These are phyloP conservation scores for Fomitopsis pinicola DNA, from an alignment of 1,284 basidiomycete species.

Conservation along the genomic window DNA sequence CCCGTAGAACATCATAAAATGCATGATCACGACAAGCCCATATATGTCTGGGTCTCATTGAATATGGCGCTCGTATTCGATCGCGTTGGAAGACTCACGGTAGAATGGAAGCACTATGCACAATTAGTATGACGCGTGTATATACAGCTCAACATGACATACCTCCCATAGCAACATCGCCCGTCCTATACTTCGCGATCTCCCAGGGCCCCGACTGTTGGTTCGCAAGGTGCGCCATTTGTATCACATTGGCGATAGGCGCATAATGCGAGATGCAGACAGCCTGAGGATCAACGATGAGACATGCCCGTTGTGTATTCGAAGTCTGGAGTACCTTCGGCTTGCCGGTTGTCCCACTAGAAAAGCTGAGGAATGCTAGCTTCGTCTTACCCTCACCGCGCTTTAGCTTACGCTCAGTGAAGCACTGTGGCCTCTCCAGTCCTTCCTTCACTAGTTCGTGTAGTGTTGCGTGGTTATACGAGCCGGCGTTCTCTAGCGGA, in stretches of 20 bases:
- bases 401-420: slow-evolving; percentile 48
- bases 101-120: slow-evolving; percentile 23
- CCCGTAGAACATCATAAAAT: slow-evolving; percentile 44
- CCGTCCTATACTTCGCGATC: slow-evolving; percentile 41
- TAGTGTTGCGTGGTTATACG: slow-evolving; percentile 31
- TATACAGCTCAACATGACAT: slow-evolving; percentile 20
- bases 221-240: slow-evolving; percentile 48
- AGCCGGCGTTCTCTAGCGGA: slow-evolving; percentile 8
- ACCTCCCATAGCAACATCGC: slow-evolving; percentile 52
- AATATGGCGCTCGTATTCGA: not conserved
- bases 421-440: slow-evolving; percentile 36
- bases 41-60: slow-evolving; percentile 51
- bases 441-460: slow-evolving; percentile 57
- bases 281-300: not conserved
- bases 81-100: slow-evolving; percentile 11
- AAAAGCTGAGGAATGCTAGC: slow-evolving; percentile 74
- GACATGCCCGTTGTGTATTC: not conserved
- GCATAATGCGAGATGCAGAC: slow-evolving; percentile 16
- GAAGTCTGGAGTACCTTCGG: slow-evolving; percentile 54
- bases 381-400: slow-evolving; percentile 66
- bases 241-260: slow-evolving; percentile 57
- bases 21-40: slow-evolving; percentile 56
- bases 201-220: slow-evolving; percentile 31
- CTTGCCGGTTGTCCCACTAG: slow-evolving; percentile 79
- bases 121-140: too few species aligned